A percentile compares a stretch with the other conserved stretches of the same genome.
These are phyloP conservation scores for Selenicereus undatus DNA, from an alignment of 148 eudicot genomes.

Conservation along the genomic window DNA sequence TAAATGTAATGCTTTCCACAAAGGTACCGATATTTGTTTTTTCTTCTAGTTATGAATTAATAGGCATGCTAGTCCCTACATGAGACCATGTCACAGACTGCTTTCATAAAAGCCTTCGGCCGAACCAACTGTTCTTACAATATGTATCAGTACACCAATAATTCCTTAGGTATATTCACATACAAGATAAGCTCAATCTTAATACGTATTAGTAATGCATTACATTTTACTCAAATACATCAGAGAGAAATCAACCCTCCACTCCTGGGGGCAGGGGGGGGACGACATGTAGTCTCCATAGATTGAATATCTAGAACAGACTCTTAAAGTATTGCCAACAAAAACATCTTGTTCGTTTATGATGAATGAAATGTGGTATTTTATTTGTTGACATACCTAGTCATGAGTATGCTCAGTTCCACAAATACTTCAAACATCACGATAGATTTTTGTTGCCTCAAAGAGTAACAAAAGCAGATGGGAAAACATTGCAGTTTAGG, in stretches of 20 bases:
- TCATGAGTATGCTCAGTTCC: neutral
- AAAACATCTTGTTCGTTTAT: neutral
- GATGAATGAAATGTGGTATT: neutral
- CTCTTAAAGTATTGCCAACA: neutral
- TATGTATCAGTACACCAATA: neutral
- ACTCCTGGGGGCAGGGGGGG: neutral
- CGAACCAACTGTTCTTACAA: neutral
- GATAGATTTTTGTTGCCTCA: neutral
- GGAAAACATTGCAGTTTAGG: neutral
- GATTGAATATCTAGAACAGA: neutral
- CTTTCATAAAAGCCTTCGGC: neutral
- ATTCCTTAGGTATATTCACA: neutral
- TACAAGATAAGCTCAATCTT: too few relatives aligned
- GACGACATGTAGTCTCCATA: neutral
- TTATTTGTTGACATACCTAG: neutral
- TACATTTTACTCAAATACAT: neutral
- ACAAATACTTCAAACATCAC: neutral
- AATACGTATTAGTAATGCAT: neutral
- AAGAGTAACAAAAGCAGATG: neutral
- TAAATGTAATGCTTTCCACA: neutral
- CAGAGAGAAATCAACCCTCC: neutral
- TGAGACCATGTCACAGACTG: neutral
- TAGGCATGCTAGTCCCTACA: neutral
- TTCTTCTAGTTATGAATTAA: neutral
- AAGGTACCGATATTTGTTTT: neutral